Base-by-base conservation (phyloP, 805 yeast species). In the Wickerhamiella alocasiicola region DNA sequence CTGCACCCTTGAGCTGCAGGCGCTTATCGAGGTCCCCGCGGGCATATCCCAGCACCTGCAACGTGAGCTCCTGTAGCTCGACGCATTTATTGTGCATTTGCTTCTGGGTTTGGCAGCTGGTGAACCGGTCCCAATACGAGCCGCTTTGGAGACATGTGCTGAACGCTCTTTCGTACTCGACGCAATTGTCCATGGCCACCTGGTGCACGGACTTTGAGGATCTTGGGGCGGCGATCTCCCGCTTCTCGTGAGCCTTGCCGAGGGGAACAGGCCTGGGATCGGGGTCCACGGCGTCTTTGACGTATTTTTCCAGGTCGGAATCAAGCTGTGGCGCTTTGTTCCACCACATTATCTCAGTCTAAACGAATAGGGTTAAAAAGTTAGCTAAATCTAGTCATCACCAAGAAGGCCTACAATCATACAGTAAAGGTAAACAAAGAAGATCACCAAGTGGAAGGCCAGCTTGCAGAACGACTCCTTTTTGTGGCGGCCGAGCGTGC, bases 351-450 rank as follows among this genome's bases (percentile, higher is more conserved):
- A 38, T 23, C 23, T 18, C 11, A 6, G n/a, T 3, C 7, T 3
- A 11, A 16, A 16, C 15, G 12, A 19, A 31, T 23, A 23, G 7
- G 7, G 7, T 7, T 23, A 23, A n/a, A 23, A 23, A 11, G 26
- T 23, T 23, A 23, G 7, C 26, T 23, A 23, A 23, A 23, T 7
- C 33, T 30, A 45, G 34, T 71, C 81, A 52, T 76, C 82, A 35
- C 78, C 75, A 56, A 88, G 83, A 58, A 87, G 72, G 33, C 94
- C 85, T 72, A 87, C 77, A 63, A 87, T 87, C 95, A 87, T 81
- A 68, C 93, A 75, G 71, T 87, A 88, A 57, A 88, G 71, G 71
- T 85, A 87, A 71, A 71, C 87, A 78, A 91, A 91, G 73, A 88
- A 91, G 78, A 88, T 68, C 55, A 85, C 64, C 54, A 91, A 70